A percentile compares a stretch with the other conserved stretches of the same genome.
Conservation (phyloP, 257 asterid species). For the Eucommia ulmoides region DNA sequence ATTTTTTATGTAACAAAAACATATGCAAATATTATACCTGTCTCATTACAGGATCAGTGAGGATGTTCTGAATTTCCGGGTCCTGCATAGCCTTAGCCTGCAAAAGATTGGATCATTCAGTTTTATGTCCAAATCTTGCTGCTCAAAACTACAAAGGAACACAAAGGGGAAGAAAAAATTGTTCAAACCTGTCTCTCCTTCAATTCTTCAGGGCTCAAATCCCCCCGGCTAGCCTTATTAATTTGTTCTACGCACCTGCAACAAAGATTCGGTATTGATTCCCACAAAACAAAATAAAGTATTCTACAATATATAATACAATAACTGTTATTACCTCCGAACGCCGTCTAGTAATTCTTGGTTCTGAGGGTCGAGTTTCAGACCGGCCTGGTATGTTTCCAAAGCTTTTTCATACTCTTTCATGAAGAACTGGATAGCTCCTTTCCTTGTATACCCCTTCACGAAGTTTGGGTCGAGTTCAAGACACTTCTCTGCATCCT, state of each 20-base stretch:
- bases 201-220: constrained; percentile 78
- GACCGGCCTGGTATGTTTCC: constrained; percentile 83
- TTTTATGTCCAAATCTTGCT: no score
- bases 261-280: background rate
- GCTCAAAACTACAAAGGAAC: no score
- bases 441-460: constrained; percentile 85
- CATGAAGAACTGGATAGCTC: constrained; percentile 84
- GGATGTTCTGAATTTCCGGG: constrained; percentile 86
- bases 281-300: no score
- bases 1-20: no score
- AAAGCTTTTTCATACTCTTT: constrained; percentile 81
- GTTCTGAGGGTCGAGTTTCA: constrained; percentile 72
- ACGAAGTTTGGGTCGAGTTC: constrained; percentile 78
- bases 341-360: constrained; percentile 77
- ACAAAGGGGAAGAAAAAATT: background rate
- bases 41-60: constrained; percentile 93
- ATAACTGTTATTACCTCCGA: constrained; percentile 64
- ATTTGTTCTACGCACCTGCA: constrained; percentile 79
- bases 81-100: constrained; percentile 95
- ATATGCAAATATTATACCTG: constrained; percentile 40
- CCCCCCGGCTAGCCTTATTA: constrained; percentile 89
- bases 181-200: constrained; percentile 87
- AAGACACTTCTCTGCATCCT: constrained; percentile 89
- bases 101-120: background rate
- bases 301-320: no score